A percentile compares a stretch with the other conserved stretches of the same genome.
phyloP scores from a whole-genome alignment of 108 stramenopile genomes.

The Conticribra weissflogii region DNA sequence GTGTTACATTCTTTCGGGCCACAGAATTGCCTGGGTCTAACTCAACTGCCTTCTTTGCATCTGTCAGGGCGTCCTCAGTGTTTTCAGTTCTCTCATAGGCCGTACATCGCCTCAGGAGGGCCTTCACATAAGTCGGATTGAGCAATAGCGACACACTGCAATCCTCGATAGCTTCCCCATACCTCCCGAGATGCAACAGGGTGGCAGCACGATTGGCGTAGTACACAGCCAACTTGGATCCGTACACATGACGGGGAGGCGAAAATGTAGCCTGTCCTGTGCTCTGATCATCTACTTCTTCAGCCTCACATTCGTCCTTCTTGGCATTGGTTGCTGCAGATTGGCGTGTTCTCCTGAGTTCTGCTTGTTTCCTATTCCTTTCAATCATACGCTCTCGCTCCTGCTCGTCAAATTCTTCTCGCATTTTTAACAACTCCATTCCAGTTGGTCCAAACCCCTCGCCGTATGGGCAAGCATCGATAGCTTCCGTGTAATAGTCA shows the following conservation, averaged over 20 bases:
- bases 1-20: conserved; percentile 53
- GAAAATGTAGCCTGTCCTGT: conserved; percentile 7
- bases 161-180: conserved; percentile 79
- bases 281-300: conserved; percentile 5
- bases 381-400: conserved; percentile 11
- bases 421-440: conserved; percentile 51
- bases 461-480: conserved; percentile 64
- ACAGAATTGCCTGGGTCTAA: conserved; percentile 67
- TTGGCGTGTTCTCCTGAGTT: conserved; percentile 13
- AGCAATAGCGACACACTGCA: conserved; percentile 68
- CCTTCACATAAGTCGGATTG: conserved; percentile 87
- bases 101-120: conserved; percentile 76
- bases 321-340: conserved; percentile 14
- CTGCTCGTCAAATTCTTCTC: conserved; percentile 49
- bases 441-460: conserved; percentile 49
- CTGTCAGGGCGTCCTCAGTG: conserved; percentile 66
- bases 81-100: conserved; percentile 66
- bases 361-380: conserved; percentile 22
- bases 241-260: conserved; percentile 54
- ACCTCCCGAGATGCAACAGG: conserved; percentile 58
- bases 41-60: conserved; percentile 72
- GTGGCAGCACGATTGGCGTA: conserved; percentile 87
- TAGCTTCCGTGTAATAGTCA: conserved; percentile 84
- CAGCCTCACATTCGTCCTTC: conserved; percentile 6
- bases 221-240: conserved; percentile 68